Percentiles rank a stretch among this genome's conserved stretches.
These are phyloP conservation scores for Monilinia fructicola DNA, from an alignment of 2,329 filamentous ascomycete genomes.

Conservation along the genomic window DNA sequence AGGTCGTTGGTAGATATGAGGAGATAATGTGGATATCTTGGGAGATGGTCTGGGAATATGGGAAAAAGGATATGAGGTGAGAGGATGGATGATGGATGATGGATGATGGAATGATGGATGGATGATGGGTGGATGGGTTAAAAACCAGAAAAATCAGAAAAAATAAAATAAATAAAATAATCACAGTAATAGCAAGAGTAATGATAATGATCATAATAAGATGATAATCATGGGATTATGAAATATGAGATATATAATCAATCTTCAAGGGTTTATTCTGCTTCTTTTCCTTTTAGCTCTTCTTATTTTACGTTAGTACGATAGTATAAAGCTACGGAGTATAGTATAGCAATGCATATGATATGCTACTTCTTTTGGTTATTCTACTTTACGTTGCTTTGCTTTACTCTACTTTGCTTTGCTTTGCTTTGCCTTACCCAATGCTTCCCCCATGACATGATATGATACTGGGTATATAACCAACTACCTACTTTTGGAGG, in stretches of 20 bases:
- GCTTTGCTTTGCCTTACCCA: constrained; percentile 12
- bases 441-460: constrained; percentile 6
- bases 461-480: background rate
- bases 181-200: background rate
- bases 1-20: constrained; percentile 19
- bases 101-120: too few relatives aligned
- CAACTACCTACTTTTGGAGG: constrained; percentile 14
- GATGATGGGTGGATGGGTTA: constrained; percentile 13
- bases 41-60: constrained; percentile 15
- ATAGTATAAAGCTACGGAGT: background rate
- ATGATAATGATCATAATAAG: background rate
- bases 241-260: background rate
- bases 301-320: constrained; percentile 3
- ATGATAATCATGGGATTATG: background rate
- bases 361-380: background rate
- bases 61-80: constrained; percentile 15
- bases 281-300: constrained; percentile 8
- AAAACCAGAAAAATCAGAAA: background rate
- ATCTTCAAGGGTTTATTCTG: background rate
- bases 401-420: too few relatives aligned
- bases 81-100: background rate
- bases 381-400: too few relatives aligned
- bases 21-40: constrained; percentile 19
- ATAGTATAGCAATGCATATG: too few relatives aligned
- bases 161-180: background rate